Evolutionary conservation across 148 eudicot genomes (phyloP).

Genomic region (Chenopodium album): DNA sequence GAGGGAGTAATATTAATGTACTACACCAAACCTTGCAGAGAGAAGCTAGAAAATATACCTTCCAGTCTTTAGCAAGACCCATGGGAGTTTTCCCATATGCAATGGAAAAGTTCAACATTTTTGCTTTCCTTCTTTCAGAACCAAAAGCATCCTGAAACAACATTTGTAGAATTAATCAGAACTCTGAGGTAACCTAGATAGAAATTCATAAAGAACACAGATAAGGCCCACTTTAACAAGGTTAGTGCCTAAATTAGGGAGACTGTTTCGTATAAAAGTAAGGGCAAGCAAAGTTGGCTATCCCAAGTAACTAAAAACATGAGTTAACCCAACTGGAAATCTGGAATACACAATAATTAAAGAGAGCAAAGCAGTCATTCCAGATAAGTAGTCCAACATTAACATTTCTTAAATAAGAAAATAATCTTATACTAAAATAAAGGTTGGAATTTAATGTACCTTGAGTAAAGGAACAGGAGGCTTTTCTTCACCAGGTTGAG

Average conservation of each 20-base stretch:
- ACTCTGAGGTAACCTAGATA: background rate
- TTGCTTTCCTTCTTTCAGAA: slow-evolving; percentile 97
- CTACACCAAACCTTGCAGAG: background rate
- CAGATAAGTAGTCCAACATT: background rate
- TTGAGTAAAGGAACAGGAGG: slow-evolving; percentile 95
- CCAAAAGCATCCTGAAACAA: slow-evolving; percentile 82
- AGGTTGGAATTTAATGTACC: slow-evolving; percentile 35
- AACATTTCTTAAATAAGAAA: background rate
- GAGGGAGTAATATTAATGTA: background rate
- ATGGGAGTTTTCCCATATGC: slow-evolving; percentile 92
- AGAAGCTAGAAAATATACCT: slow-evolving; percentile 46
- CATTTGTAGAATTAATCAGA: background rate
- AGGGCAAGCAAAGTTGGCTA: background rate
- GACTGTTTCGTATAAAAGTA: background rate
- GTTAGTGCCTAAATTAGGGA: background rate
- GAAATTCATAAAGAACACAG: background rate
- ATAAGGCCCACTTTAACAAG: background rate
- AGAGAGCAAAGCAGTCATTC: background rate
- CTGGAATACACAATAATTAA: background rate
- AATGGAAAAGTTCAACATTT: slow-evolving; percentile 99
- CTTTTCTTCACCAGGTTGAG: slow-evolving; percentile 87
- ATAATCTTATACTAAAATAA: background rate
- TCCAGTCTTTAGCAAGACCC: slow-evolving; percentile 97
- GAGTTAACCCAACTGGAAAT: background rate
- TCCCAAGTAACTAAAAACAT: background rate